Evolutionary conservation across 2,329 filamentous ascomycete genomes (phyloP), one percentile per base, ranked within the genome.

Genomic region (Seiridium cupressi): DNA sequence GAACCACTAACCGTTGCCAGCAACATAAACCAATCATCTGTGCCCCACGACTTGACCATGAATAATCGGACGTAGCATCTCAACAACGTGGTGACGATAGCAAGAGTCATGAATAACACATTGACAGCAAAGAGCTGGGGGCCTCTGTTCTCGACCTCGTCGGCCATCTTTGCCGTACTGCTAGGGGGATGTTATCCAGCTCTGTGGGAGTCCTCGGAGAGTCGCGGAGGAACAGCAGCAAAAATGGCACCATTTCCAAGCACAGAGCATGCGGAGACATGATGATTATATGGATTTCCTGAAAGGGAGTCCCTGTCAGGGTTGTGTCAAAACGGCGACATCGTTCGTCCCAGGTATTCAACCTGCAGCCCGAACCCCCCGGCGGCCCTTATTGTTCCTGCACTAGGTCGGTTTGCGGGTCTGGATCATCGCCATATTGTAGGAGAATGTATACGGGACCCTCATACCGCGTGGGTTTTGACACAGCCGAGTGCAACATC

Each of bases 11-110:
- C 60, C 46, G 57, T 56, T 3, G 60, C 60, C 11, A 53, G 34
- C 6, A 55, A n/a, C 60, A 62, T 62, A 26, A 60, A 44, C 48
- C 48, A 59, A 11, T 62, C 60, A 49, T 62, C 60, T 11, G 35
- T 10, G 7, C 60, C 60, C 46, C 59, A 62, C 9, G 53, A 47
- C 40, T 57, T 60, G 35, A 62, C 48, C 31, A 62, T 60, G 54
- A 55, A 58, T 6, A 60, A 18, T 34, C 61, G 59, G 6, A 59
- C 57, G 47, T 61, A 64, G 34, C 48, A 49, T 48, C 63, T 40
- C 44, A 64, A 51, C 7, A 53, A 10, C 5, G 54, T 58, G 18
- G 63, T 53, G 10, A 58, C 38, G 1, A 64, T 38, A 11, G 61
- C 57, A 7, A 63, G 42, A n/a, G 34, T 36, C 6, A 63, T 26